Evolutionary conservation across 1,284 basidiomycete genomes (phyloP).

Genomic region (Caloboletus firmus): DNA sequence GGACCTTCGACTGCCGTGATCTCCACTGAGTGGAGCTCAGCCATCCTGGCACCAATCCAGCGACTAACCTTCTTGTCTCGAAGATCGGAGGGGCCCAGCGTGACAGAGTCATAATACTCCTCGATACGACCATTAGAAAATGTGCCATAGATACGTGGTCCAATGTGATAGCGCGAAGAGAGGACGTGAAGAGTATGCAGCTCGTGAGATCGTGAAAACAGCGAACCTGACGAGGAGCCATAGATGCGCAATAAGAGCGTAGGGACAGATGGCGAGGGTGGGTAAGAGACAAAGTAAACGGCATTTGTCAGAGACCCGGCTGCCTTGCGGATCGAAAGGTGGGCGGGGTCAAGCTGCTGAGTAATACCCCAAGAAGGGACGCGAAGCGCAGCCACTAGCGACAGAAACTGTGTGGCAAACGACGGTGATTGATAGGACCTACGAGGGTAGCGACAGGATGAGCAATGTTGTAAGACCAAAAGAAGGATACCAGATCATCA

Average conservation of each 20-base stretch:
- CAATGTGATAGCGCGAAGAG: conserved; percentile 82
- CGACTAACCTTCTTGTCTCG: conserved; percentile 72
- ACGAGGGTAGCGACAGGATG: conserved; percentile 21
- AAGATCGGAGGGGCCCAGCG: conserved; percentile 75
- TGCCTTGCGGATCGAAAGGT: conserved; percentile 73
- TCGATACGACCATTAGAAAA: conserved; percentile 92
- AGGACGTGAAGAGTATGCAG: conserved; percentile 85
- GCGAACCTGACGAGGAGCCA: conserved; percentile 78
- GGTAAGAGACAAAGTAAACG: conserved; percentile 87
- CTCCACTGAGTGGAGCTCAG: conserved; percentile 90
- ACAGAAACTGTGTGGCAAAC: conserved; percentile 61
- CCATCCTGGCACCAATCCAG: conserved; percentile 89
- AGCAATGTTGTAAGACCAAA: conserved; percentile 21
- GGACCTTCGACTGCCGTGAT: conserved; percentile 62
- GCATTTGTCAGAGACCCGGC: conserved; percentile 92
- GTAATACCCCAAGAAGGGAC: conserved; percentile 58
- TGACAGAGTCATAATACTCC: conserved; percentile 87
- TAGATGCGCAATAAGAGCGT: conserved; percentile 88
- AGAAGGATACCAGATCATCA: conserved; percentile 38
- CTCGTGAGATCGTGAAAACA: conserved; percentile 85
- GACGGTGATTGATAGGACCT: conserved; percentile 66
- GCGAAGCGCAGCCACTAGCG: conserved; percentile 53
- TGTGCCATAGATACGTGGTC: conserved; percentile 89
- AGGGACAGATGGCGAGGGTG: conserved; percentile 48
- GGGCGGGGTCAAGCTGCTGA: conserved; percentile 45